These are phyloP conservation scores for Saccharomycopsis guyanensis DNA, from an alignment of 805 yeast species.

Conservation along the genomic window DNA sequence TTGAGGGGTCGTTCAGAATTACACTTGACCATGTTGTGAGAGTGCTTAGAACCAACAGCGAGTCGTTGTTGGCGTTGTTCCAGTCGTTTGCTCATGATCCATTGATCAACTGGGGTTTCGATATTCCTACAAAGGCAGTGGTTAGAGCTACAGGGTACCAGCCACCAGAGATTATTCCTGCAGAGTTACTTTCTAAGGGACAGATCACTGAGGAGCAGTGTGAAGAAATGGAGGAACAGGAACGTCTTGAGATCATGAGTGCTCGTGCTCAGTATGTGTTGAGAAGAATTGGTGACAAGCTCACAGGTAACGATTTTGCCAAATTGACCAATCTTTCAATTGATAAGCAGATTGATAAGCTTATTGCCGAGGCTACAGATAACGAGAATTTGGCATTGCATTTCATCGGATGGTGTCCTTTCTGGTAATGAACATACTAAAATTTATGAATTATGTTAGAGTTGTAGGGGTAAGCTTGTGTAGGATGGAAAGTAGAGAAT, in stretches of 20 bases:
- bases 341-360: slow-evolving; percentile 84
- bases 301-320: slow-evolving; percentile 89
- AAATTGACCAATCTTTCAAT: slow-evolving; percentile 64
- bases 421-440: slow-evolving; percentile 52
- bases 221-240: slow-evolving; percentile 61
- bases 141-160: slow-evolving; percentile 67
- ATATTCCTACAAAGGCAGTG: slow-evolving; percentile 74
- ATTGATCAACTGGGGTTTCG: slow-evolving; percentile 97
- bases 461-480: no score
- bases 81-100: slow-evolving; percentile 99
- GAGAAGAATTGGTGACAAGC: slow-evolving; percentile 82
- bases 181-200: slow-evolving; percentile 61
- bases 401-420: slow-evolving; percentile 98
- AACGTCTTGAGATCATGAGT: slow-evolving; percentile 59
- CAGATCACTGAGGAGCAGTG: slow-evolving; percentile 76
- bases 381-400: slow-evolving; percentile 95
- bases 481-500: no score
- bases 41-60: slow-evolving; percentile 86
- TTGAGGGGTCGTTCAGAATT: slow-evolving; percentile 93
- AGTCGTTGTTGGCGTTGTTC: slow-evolving; percentile 93
- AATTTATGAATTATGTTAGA: background rate
- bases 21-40: slow-evolving; percentile 97
- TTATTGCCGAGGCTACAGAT: slow-evolving; percentile 93
- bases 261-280: slow-evolving; percentile 87
- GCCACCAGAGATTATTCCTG: slow-evolving; percentile 60